Conservation (phyloP, 2,329 filamentous ascomycete genomes). For the Sclerotinia subarctica region DNA sequence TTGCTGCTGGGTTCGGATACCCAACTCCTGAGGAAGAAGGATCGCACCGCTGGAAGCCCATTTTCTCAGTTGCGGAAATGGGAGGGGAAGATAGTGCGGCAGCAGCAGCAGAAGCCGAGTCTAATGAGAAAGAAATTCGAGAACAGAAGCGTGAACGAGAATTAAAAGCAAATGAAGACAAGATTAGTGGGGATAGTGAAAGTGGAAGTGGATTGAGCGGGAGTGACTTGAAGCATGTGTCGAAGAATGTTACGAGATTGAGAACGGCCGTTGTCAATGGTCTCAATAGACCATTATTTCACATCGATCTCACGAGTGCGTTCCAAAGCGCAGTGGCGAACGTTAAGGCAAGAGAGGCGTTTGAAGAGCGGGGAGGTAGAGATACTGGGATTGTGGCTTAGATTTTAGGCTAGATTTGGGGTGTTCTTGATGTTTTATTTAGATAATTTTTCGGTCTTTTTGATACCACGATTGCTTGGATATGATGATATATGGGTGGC, state of each 20-base stretch:
- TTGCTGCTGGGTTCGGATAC: conserved; percentile 83
- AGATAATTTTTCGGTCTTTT: conserved; percentile 13
- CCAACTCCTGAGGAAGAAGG: conserved; percentile 52
- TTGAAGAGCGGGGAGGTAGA: conserved; percentile 33
- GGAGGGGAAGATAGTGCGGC: conserved; percentile 69
- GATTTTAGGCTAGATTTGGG: background rate
- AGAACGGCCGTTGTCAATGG: conserved; percentile 70
- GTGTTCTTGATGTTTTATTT: background rate
- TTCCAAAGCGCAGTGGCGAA: conserved; percentile 84
- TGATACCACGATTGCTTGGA: conserved; percentile 16
- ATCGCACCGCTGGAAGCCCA: conserved; percentile 77
- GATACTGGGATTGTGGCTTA: conserved; percentile 30
- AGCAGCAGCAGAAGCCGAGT: conserved; percentile 60
- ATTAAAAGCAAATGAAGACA: conserved; percentile 38
- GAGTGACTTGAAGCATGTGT: conserved; percentile 26
- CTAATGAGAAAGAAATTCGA: conserved; percentile 45
- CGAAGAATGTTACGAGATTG: conserved; percentile 40
- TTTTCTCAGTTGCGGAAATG: conserved; percentile 89
- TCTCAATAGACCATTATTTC: conserved; percentile 88
- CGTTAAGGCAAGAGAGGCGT: conserved; percentile 54
- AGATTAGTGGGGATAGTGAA: conserved; percentile 29
- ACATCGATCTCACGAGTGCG: conserved; percentile 86
- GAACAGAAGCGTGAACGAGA: conserved; percentile 27
- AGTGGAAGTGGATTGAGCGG: conserved; percentile 23
- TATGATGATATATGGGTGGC: conserved; percentile 1